Evolutionary conservation across 164 flowering plant genomes (phyloP), one percentile per base, ranked within the genome.

Genomic region (Vitis vinifera): DNA sequence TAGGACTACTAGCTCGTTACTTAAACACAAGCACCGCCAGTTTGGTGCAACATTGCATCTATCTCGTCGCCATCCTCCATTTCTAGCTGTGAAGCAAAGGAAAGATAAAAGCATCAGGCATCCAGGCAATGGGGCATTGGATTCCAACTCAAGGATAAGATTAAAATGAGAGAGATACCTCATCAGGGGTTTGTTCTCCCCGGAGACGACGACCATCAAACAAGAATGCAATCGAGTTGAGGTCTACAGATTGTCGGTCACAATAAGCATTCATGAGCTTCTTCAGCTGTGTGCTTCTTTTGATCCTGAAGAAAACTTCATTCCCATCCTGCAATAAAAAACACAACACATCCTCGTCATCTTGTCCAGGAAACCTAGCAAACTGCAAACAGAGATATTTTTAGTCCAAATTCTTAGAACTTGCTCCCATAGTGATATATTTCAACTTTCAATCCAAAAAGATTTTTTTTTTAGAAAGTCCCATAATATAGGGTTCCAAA

Each of bases 11-110:
- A 23, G 27, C 27, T 17, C 63, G 31, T 19, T 19, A 12, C 8
- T 44, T 30, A 19, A 52, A 51, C 29, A n/a, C 3, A 8, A 3
- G 63, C 17, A 13, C 82, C 82, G 11, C 82, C 79, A 13, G 77
- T 73, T 49, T 77, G 80, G 76, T 88, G 90, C 65, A 86, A 62
- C 90, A 88, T 85, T 14, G 90, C 92, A 71, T 88, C 90, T 30
- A 86, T 83, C 75, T 81, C 86, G 72, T 84, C 87, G 9, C 87
- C 87, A 65, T 84, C 87, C 62, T 84, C 87, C 87, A 84, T 84
- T 64, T 84, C 87, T 12, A 84, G 76, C 87, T 84, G 81, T 37
- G 44, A 10, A 63, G 8, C 49, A 71, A 17, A 13, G 51, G 47
- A 66, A 67, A 37, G 9, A 51, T 31, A 63, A n/a, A 17, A 49